These are phyloP conservation scores for Hibiscus tridactylites DNA, from an alignment of 345 rosid genomes.

Conservation along the genomic window DNA sequence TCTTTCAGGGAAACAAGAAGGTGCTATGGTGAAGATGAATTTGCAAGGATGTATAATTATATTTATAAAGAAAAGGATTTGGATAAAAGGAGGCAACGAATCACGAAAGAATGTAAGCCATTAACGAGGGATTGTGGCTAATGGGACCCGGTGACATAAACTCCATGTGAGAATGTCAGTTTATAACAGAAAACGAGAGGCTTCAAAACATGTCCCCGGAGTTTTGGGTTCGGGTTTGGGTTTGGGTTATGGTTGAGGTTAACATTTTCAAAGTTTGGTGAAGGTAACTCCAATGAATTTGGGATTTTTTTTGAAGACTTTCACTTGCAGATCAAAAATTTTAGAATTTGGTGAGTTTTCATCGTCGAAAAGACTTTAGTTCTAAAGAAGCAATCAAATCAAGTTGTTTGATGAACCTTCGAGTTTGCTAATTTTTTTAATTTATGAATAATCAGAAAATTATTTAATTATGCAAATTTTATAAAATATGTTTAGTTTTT, in stretches of 20 bases:
- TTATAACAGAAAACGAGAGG: conserved; percentile 18
- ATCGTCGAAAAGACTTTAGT: not conserved
- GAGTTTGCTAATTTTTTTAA: not conserved
- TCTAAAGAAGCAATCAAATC: not conserved
- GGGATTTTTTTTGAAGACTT: not conserved
- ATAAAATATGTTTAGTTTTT: too few species aligned
- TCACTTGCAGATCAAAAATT: not conserved
- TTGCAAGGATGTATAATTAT: not conserved
- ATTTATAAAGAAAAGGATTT: not conserved
- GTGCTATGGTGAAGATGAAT: not conserved
- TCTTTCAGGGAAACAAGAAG: not conserved
- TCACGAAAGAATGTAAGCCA: conserved; percentile 17
- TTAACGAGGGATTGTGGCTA: conserved; percentile 13
- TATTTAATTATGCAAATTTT: too few species aligned
- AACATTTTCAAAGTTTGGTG: not conserved
- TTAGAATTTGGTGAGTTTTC: not conserved
- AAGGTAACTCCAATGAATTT: not conserved
- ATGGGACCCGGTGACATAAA: conserved; percentile 14
- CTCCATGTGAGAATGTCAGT: conserved; percentile 11
- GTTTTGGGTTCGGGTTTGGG: not conserved
- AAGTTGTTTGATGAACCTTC: conserved; percentile 1
- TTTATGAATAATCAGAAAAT: too few species aligned
- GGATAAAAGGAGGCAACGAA: not conserved
- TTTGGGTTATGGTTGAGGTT: not conserved
- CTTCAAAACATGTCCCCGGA: not conserved